Conservation (phyloP, 2,329 filamentous ascomycete genomes). For the Berkeleyomyces rouxiae region DNA sequence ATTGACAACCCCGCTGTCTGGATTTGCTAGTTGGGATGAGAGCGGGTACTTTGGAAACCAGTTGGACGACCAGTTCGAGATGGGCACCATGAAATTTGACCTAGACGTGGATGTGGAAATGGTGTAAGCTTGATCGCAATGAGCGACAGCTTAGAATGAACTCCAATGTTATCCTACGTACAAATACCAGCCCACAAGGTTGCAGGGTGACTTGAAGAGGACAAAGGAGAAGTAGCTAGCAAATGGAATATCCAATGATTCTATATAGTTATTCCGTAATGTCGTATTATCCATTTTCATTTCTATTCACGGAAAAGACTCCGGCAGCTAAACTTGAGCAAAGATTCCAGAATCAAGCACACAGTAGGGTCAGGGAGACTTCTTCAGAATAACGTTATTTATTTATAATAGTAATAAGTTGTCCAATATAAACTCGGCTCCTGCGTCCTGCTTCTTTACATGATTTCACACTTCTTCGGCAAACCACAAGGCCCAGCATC, state of each 20-base stretch:
- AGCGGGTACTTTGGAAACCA: too few relatives aligned
- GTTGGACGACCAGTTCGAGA: neutral
- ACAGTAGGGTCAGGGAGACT: neutral
- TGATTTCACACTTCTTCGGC: conserved; percentile 25
- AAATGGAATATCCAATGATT: too few relatives aligned
- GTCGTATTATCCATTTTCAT: too few relatives aligned
- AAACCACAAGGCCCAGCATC: conserved; percentile 61
- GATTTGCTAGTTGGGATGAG: neutral
- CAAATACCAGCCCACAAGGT: too few relatives aligned
- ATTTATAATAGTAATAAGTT: conserved; percentile 5
- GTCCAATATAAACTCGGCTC: neutral
- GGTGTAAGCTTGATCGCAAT: neutral
- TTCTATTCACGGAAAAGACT: too few relatives aligned
- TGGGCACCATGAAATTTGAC: neutral
- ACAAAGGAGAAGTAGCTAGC: too few relatives aligned
- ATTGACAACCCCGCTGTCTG: neutral
- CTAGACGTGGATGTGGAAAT: neutral
- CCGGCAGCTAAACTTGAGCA: too few relatives aligned
- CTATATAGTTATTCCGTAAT: too few relatives aligned
- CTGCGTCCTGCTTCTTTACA: conserved; percentile 6
- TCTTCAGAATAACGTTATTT: conserved; percentile 2
- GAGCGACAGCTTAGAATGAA: neutral
- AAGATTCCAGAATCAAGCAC: too few relatives aligned
- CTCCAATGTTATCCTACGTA: neutral
- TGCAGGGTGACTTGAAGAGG: too few relatives aligned